Base-by-base conservation (phyloP, 495 filamentous ascomycete genomes). In the Podospora fimiseda region DNA sequence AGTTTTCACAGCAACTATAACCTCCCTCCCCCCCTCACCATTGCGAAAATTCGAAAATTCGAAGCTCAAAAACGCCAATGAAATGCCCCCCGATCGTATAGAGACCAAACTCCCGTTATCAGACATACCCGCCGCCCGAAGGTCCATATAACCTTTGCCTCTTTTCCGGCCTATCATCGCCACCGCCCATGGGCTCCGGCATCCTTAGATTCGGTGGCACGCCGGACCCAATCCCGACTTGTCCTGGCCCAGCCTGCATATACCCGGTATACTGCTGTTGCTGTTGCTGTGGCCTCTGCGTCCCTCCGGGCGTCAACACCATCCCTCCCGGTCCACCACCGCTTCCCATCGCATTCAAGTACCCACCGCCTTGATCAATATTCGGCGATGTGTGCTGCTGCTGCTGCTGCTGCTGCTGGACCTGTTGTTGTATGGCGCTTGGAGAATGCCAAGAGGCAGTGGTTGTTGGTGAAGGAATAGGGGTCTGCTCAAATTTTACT, bases 401-500 rank as follows among this genome's bases (percentile, higher is more conserved):
- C 38, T 49, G 47, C 16, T 49, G 47, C 19, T 27, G 39, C 8
- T 24, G 42, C 27, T 33, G 27, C 9, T 44, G 42, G 14, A 21
- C 19, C 42, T 44, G 42, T 22, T 44, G 42, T 20, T 42, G 71
- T 57, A 85, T 80, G 56, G 87, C 84, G 16, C 78, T 74, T 0
- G 87, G 85, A 19, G 87, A 88, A 64, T 89, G 84, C 86, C 86
- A 89, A 45, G 74, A 84, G 51, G 80, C 77, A 3, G 82, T 82
- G 1, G 82, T 83, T 8, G 82, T 78, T 19, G 87, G 85, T 13
- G 86, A 89, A 59, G 85, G 83, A 52, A 83, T 85, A 7, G 89
- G 89, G 20, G 89, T 90, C 43, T 84, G 82, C 57, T 92, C 89
- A 56, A 90, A 87, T 62, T 94, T 95, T 53, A 91, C 68, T 2